Conservation (phyloP, 2,329 filamentous ascomycete species). For the Ophiostoma fasciatum region DNA sequence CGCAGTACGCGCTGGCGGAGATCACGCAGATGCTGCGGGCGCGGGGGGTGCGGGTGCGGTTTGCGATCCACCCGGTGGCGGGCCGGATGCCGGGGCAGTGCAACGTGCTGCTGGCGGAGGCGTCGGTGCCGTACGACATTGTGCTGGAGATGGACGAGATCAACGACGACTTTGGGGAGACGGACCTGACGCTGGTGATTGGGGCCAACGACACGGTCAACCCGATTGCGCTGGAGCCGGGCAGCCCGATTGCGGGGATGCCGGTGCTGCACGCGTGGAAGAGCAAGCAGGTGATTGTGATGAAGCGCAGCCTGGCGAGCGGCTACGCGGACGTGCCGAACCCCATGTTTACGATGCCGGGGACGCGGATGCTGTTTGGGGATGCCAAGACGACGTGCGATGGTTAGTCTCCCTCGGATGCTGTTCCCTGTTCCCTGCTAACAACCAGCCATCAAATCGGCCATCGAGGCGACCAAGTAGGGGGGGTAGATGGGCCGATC, state of each 20-base stretch:
- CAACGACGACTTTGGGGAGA: constrained; percentile 79
- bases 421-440: not conserved
- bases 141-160: constrained; percentile 94
- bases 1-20: constrained; percentile 78
- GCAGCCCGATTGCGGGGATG: constrained; percentile 80
- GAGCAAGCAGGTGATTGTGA: constrained; percentile 82
- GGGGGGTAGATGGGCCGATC: too few relatives aligned
- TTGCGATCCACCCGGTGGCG: constrained; percentile 81
- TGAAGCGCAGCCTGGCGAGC: constrained; percentile 83
- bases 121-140: constrained; percentile 78
- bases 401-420: constrained; percentile 33
- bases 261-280: constrained; percentile 87
- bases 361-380: constrained; percentile 82
- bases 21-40: constrained; percentile 61
- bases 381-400: constrained; percentile 77
- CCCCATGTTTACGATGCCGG: constrained; percentile 86
- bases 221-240: constrained; percentile 71
- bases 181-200: constrained; percentile 76
- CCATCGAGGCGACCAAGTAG: constrained; percentile 14
- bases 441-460: constrained; percentile 18
- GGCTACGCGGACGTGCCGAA: constrained; percentile 87
- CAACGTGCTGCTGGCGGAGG: constrained; percentile 80
- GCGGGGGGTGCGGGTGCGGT: constrained; percentile 67
- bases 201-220: constrained; percentile 91
- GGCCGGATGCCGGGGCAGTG: constrained; percentile 89